phyloP scores from a whole-genome alignment of 2,329 filamentous ascomycete species.

The Claviceps monticola region DNA sequence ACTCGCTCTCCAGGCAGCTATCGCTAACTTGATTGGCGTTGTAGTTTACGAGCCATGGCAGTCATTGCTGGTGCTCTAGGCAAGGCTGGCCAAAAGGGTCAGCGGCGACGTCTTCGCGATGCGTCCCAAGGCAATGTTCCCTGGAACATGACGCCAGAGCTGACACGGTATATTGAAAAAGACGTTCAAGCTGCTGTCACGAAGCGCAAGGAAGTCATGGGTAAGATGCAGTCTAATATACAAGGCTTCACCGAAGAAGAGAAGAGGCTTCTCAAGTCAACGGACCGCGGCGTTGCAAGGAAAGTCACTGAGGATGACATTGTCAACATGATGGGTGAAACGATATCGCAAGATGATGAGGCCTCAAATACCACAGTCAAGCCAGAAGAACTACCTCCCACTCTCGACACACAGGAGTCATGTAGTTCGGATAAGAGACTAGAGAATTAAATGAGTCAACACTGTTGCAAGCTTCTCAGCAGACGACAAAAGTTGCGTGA shows the following conservation, averaged over 20 bases:
- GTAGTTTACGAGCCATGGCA: slow-evolving; percentile 64
- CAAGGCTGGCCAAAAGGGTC: slow-evolving; percentile 67
- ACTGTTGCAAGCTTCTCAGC: slow-evolving; percentile 7
- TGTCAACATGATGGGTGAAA: slow-evolving; percentile 18
- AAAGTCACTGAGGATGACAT: slow-evolving; percentile 23
- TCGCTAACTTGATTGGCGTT: slow-evolving; percentile 3
- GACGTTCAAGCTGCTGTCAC: slow-evolving; percentile 16
- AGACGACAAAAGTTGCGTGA: slow-evolving; percentile 6
- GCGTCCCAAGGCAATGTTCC: slow-evolving; percentile 49
- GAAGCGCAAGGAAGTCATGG: slow-evolving; percentile 23
- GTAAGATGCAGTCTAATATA: slow-evolving; percentile 20
- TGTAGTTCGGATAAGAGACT: neutral
- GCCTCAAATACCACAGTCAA: neutral
- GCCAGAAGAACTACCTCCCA: neutral
- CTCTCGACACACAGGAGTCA: neutral
- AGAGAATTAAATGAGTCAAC: slow-evolving; percentile 9
- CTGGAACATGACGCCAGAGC: slow-evolving; percentile 39
- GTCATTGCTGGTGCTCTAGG: slow-evolving; percentile 79
- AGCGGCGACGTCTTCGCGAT: slow-evolving; percentile 48
- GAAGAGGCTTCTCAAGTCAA: slow-evolving; percentile 18
- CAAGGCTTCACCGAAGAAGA: slow-evolving; percentile 25
- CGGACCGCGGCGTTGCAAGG: slow-evolving; percentile 13
- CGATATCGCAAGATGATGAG: slow-evolving; percentile 4
- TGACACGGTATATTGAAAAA: slow-evolving; percentile 24
- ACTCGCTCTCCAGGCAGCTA: neutral